Conservation (phyloP, 2,329 filamentous ascomycete genomes). For the Aquanectria penicillioides region DNA sequence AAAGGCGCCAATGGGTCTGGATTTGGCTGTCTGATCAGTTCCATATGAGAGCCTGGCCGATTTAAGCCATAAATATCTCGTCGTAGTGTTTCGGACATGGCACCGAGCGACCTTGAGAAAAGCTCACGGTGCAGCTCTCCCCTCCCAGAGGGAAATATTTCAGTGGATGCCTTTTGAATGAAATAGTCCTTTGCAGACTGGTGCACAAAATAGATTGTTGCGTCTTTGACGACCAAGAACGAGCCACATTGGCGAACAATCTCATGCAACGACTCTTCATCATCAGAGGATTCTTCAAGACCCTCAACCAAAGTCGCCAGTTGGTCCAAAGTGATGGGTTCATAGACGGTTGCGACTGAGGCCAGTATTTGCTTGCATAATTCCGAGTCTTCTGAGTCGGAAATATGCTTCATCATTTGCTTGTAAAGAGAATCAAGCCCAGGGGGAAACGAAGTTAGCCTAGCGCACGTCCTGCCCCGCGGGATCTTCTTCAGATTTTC, state of each 20-base stretch:
- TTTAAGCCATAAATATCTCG: slow-evolving; percentile 49
- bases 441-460: background rate
- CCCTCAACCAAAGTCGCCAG: background rate
- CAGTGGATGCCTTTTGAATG: slow-evolving; percentile 22
- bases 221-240: background rate
- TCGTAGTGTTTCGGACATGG: slow-evolving; percentile 42
- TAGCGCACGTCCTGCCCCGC: background rate
- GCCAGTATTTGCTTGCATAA: background rate
- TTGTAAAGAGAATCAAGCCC: background rate
- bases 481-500: background rate
- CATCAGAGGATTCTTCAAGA: background rate
- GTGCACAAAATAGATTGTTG: slow-evolving; percentile 49
- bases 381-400: background rate
- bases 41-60: slow-evolving; percentile 15
- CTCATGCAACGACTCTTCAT: background rate
- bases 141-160: slow-evolving; percentile 44
- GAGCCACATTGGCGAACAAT: background rate
- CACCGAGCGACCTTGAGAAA: slow-evolving; percentile 47
- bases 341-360: background rate
- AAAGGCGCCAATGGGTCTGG: slow-evolving; percentile 28
- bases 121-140: slow-evolving; percentile 43
- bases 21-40: slow-evolving; percentile 17
- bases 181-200: slow-evolving; percentile 56
- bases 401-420: background rate
- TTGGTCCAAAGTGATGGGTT: background rate